phyloP scores from a whole-genome alignment of 2,329 filamentous ascomycete species.

The Fusarium nematophilum region DNA sequence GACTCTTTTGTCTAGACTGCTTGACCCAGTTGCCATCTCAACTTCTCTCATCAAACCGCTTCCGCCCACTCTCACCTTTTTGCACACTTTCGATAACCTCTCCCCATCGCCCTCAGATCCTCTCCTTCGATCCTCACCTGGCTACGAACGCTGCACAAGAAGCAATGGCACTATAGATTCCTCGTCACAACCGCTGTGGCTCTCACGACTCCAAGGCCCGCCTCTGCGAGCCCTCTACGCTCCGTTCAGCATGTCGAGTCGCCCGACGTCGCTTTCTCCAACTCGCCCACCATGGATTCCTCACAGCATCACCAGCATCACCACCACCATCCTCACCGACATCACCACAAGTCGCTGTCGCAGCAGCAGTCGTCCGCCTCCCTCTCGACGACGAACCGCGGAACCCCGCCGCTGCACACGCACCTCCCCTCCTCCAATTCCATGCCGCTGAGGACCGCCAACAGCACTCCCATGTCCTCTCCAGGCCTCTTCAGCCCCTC shows the following conservation, averaged over 20 bases:
- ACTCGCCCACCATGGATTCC: conserved; percentile 44
- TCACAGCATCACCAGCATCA: conserved; percentile 42
- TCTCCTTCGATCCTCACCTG: conserved; percentile 10
- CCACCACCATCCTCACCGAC: conserved; percentile 36
- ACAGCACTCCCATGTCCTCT: conserved; percentile 69
- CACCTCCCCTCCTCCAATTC: conserved; percentile 52
- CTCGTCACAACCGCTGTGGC: conserved; percentile 40
- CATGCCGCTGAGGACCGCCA: conserved; percentile 60
- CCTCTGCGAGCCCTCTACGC: conserved; percentile 39
- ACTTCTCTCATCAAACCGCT: conserved; percentile 34
- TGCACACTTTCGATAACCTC: conserved; percentile 1
- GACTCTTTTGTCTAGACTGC: conserved; percentile 36
- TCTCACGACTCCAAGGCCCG: conserved; percentile 34
- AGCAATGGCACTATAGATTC: conserved; percentile 44
- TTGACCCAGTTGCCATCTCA: conserved; percentile 37
- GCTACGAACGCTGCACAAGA: conserved; percentile 15
- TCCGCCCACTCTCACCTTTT: conserved; percentile 16
- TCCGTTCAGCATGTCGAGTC: conserved; percentile 44
- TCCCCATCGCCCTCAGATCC: not conserved
- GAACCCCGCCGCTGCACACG: conserved; percentile 44
- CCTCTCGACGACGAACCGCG: conserved; percentile 41
- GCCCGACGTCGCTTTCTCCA: conserved; percentile 35
- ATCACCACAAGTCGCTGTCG: conserved; percentile 44
- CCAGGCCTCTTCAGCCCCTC: conserved; percentile 70
- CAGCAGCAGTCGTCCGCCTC: conserved; percentile 46